phyloP scores from a whole-genome alignment of 106 monocot genomes.

The Xerophyta viscosa region DNA sequence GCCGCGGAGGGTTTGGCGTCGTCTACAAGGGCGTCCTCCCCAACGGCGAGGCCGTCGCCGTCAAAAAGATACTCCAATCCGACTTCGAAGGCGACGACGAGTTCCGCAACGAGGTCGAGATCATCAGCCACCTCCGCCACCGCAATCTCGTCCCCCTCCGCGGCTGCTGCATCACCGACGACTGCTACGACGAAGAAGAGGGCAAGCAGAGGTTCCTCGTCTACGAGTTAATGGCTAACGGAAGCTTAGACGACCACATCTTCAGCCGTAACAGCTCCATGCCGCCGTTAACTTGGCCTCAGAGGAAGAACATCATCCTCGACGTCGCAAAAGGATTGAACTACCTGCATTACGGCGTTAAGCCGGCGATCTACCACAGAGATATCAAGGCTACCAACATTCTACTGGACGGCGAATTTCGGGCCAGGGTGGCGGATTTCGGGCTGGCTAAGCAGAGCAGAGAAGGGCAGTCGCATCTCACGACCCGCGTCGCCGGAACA shows the following conservation, averaged over 20 bases:
- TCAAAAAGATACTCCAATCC: slow-evolving; percentile 59
- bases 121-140: slow-evolving; percentile 67
- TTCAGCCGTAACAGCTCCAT: slow-evolving; percentile 4
- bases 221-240: slow-evolving; percentile 76
- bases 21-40: slow-evolving; percentile 59
- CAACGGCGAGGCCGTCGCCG: slow-evolving; percentile 52
- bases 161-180: slow-evolving; percentile 64
- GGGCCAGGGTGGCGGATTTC: slow-evolving; percentile 74
- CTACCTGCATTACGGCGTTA: slow-evolving; percentile 72
- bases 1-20: slow-evolving; percentile 58
- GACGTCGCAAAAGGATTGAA: slow-evolving; percentile 65
- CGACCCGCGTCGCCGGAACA: slow-evolving; percentile 66
- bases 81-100: slow-evolving; percentile 50
- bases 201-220: slow-evolving; percentile 55
- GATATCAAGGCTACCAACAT: slow-evolving; percentile 92
- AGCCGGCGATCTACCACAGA: slow-evolving; percentile 72
- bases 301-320: slow-evolving; percentile 62
- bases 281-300: slow-evolving; percentile 43
- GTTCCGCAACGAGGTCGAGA: slow-evolving; percentile 77
- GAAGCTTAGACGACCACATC: slow-evolving; percentile 48
- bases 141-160: slow-evolving; percentile 70
- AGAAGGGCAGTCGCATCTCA: slow-evolving; percentile 68
- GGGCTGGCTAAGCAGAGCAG: slow-evolving; percentile 49
- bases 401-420: slow-evolving; percentile 56
- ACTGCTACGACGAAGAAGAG: slow-evolving; percentile 23